Evolutionary conservation across 2,329 filamentous ascomycete genomes (phyloP).

Genomic region (Davidsoniella eucalypti): DNA sequence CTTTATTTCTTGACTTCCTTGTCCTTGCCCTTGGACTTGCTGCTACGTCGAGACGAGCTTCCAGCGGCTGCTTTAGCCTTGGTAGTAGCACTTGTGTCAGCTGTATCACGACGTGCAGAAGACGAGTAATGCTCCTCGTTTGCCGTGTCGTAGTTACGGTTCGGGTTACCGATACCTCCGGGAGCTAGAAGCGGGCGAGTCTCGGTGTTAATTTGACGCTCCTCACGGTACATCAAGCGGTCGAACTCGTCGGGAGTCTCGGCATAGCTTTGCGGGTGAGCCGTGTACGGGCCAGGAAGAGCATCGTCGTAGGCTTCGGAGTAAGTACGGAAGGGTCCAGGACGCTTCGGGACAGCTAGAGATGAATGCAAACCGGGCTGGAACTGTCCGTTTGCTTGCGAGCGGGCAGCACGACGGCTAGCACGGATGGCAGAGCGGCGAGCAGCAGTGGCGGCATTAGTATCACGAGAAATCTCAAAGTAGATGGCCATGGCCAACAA

Average conservation of each 20-base stretch:
- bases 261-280: constrained; percentile 35
- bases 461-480: constrained; percentile 40
- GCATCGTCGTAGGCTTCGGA: constrained; percentile 35
- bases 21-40: neutral
- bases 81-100: too few species aligned
- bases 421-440: constrained; percentile 20
- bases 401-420: constrained; percentile 15
- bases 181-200: constrained; percentile 33
- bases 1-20: neutral
- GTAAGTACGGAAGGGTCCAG: constrained; percentile 27
- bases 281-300: constrained; percentile 33
- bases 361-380: constrained; percentile 13
- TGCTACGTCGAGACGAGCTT: neutral
- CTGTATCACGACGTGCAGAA: too few species aligned
- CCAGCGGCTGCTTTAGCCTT: too few species aligned
- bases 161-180: constrained; percentile 32
- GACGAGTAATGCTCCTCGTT: too few species aligned
- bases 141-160: constrained; percentile 12
- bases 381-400: constrained; percentile 18
- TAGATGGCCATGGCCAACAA: constrained; percentile 66
- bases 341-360: constrained; percentile 18
- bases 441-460: constrained; percentile 13
- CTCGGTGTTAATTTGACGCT: constrained; percentile 32
- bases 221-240: constrained; percentile 33
- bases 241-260: constrained; percentile 35